Evolutionary conservation across 176 grass and related monocot genomes (phyloP).

Genomic region (Carex pumila): DNA sequence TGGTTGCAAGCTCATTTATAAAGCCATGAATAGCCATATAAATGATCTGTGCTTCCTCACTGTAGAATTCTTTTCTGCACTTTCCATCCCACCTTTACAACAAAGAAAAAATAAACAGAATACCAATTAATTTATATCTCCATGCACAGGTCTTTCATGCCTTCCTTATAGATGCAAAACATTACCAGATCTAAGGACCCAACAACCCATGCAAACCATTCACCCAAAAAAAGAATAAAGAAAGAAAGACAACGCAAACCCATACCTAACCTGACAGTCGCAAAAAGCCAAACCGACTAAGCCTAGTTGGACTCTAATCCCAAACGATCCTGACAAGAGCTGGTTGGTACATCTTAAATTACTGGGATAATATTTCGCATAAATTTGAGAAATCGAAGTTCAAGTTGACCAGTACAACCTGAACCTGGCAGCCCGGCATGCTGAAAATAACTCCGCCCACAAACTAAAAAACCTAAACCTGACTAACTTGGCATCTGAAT

Average conservation of each 20-base stretch:
- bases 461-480: not conserved
- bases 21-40: constrained; percentile 46
- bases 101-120: not conserved
- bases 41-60: constrained; percentile 58
- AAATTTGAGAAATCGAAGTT: too few relatives aligned
- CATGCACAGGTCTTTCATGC: not conserved
- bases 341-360: too few relatives aligned
- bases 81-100: constrained; percentile 63
- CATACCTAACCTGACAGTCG: not conserved
- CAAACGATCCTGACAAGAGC: not conserved
- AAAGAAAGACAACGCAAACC: not conserved
- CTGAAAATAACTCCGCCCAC: not conserved
- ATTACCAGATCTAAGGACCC: not conserved
- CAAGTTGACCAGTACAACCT: not conserved
- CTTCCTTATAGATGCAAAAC: not conserved
- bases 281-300: not conserved
- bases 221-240: not conserved
- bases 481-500: not conserved
- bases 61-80: constrained; percentile 34
- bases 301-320: not conserved
- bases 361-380: too few relatives aligned
- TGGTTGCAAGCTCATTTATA: constrained; percentile 51
- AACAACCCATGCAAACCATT: not conserved
- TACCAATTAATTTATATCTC: not conserved
- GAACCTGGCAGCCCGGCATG: not conserved